phyloP scores from a whole-genome alignment of 192 early-diverging fungal genomes.

The Coemansia sp. region DNA sequence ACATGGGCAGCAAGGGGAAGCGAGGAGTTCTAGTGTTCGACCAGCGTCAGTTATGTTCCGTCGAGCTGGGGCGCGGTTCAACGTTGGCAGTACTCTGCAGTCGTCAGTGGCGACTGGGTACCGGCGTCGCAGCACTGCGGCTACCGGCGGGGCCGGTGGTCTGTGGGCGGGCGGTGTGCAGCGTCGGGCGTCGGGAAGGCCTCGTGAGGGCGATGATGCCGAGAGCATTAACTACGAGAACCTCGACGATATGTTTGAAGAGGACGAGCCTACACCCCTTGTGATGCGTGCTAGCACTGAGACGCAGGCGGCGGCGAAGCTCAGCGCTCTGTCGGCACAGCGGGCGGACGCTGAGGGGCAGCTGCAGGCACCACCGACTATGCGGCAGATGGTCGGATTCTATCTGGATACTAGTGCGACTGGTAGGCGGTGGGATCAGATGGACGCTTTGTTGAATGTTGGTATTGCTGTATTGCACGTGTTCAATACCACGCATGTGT shows the following conservation, averaged over 20 bases:
- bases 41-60: neutral
- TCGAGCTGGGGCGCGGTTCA: conserved; percentile 23
- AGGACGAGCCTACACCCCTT: conserved; percentile 18
- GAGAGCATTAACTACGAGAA: conserved; percentile 46
- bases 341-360: conserved; percentile 29
- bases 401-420: conserved; percentile 55
- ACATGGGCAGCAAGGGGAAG: neutral
- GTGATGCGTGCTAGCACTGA: conserved; percentile 28
- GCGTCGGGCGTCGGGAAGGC: neutral
- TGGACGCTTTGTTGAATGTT: conserved; percentile 58
- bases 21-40: neutral
- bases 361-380: conserved; percentile 46
- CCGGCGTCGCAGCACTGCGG: conserved; percentile 40
- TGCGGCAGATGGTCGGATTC: conserved; percentile 54
- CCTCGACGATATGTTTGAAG: conserved; percentile 44
- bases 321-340: conserved; percentile 43
- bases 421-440: conserved; percentile 62
- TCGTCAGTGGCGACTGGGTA: conserved; percentile 20
- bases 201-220: conserved; percentile 11
- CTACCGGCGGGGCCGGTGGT: neutral
- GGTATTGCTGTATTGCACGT: conserved; percentile 57
- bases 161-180: neutral
- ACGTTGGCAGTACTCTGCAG: conserved; percentile 46
- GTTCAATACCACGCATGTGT: conserved; percentile 57
- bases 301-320: conserved; percentile 24